phyloP scores from a whole-genome alignment of 768 basidiomycete genomes.

The Lyophyllum semitale region DNA sequence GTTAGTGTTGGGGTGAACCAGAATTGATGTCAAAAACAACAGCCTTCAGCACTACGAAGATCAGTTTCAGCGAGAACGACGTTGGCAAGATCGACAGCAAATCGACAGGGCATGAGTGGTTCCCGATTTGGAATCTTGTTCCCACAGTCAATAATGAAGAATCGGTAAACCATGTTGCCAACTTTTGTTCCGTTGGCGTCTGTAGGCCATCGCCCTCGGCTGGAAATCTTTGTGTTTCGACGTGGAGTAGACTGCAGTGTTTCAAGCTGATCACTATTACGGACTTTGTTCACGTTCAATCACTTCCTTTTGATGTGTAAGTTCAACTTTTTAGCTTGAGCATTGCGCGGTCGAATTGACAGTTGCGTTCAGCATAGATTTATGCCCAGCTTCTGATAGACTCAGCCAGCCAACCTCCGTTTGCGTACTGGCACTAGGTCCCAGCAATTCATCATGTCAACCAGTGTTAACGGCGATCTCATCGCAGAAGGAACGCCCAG shows the following conservation, averaged over 20 bases:
- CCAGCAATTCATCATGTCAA: slow-evolving; percentile 23
- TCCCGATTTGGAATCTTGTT: slow-evolving; percentile 14
- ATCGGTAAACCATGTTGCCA: background rate
- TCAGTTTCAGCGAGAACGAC: background rate
- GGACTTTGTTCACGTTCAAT: background rate
- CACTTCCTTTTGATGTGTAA: slow-evolving; percentile 9
- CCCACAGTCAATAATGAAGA: slow-evolving; percentile 3
- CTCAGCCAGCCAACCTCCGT: background rate
- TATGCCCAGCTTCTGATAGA: slow-evolving; percentile 6
- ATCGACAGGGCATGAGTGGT: background rate
- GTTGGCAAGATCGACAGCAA: background rate
- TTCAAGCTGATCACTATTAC: too few species aligned
- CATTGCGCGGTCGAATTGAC: slow-evolving; percentile 5
- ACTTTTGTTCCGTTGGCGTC: background rate
- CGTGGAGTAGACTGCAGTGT: background rate
- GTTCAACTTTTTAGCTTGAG: background rate
- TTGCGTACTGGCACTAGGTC: background rate
- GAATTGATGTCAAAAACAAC: too few species aligned
- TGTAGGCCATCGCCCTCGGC: background rate
- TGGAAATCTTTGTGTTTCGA: slow-evolving; percentile 5
- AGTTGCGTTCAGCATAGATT: slow-evolving; percentile 4
- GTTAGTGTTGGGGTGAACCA: too few species aligned
- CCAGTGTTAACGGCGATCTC: slow-evolving; percentile 19
- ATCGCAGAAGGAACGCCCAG: slow-evolving; percentile 20
- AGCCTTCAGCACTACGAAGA: too few species aligned